Evolutionary conservation across 2,329 filamentous ascomycete genomes (phyloP).

Genomic region (Orbilia quercus): DNA sequence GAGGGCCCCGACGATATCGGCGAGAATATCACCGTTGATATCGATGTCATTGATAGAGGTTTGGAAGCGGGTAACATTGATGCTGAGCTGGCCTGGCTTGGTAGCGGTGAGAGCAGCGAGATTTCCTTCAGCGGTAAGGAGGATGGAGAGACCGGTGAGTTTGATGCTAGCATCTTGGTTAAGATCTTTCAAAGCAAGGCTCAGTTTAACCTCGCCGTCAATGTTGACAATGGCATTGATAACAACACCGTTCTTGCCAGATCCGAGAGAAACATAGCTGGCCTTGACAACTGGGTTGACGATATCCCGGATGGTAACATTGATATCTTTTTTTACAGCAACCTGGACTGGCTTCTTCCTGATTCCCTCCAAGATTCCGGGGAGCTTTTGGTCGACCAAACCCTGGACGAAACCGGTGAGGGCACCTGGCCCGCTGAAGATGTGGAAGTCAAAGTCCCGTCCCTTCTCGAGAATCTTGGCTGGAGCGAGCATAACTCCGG

Average conservation of each 20-base stretch:
- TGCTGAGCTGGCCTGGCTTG: constrained; percentile 12
- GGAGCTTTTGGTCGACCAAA: constrained; percentile 43
- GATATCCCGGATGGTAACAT: constrained; percentile 23
- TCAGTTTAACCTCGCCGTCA: constrained; percentile 21
- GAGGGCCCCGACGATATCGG: constrained; percentile 26
- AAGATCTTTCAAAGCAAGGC: constrained; percentile 16
- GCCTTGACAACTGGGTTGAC: constrained; percentile 33
- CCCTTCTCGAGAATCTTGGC: constrained; percentile 51
- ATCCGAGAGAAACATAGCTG: constrained; percentile 36
- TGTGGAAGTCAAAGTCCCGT: constrained; percentile 49
- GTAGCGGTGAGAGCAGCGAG: constrained; percentile 9
- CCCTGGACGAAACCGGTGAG: constrained; percentile 36
- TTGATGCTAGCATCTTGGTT: constrained; percentile 42
- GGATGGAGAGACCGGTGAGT: constrained; percentile 17
- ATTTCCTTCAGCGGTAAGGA: constrained; percentile 28
- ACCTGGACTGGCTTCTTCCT: constrained; percentile 33
- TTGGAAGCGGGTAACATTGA: constrained; percentile 23
- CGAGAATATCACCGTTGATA: constrained; percentile 41
- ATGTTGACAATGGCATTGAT: constrained; percentile 40
- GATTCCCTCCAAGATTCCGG: constrained; percentile 15
- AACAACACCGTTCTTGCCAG: constrained; percentile 7
- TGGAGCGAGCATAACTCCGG: constrained; percentile 42
- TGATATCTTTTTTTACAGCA: constrained; percentile 16
- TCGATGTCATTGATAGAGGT: constrained; percentile 28
- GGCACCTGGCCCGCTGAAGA: constrained; percentile 34